Evolutionary conservation across 345 rosid genomes (phyloP), one percentile per base, ranked within the genome.

Genomic region (Rhodomyrtus tomentosa): DNA sequence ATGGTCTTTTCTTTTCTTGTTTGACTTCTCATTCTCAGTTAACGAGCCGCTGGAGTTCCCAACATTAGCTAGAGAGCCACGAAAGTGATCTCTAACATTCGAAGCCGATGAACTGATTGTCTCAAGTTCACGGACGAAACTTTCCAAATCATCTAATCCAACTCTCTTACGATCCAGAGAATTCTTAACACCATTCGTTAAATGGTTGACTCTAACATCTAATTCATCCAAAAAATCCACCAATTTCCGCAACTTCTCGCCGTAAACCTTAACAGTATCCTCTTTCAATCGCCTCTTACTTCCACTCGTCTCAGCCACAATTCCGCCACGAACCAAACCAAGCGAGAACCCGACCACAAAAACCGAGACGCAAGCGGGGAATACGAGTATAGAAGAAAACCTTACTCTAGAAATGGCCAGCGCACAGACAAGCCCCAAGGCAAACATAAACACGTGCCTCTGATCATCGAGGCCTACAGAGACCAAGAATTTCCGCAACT

Each of bases 291-390:
- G 89, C 55, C 87, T 90, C 87, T 89, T 88, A 81, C 62, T 85
- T 72, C 84, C 85, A 45, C 82, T 82, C 10, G 42, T 84, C 56
- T 89, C 92, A 45, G 32, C 88, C 4, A 87, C 86, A 62, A 84
- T 82, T 52, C 94, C 90, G 0, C 94, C 93, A 13, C 91, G 91
- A 81, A 91, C 87, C 86, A 89, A 90, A 80, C 95, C 96, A 54
- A 91, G 32, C 1, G 93, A 91, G 86, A 94, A 91, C 82, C 96
- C 94, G 79, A 88, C 52, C 38, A 87, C 92, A 40, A 92, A 94
- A 49, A 94, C 89, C 91, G 92, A 87, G 76, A 89, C 89, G 50
- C 92, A 84, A 49, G 94, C 95, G 2, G 95, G 94, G 86, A 94
- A 90, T 52, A 91, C 56, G 20, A 91, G 50, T 85, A 94, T 85